phyloP scores from a whole-genome alignment of 805 yeast species.

The Hanseniaspora guilliermondii region DNA sequence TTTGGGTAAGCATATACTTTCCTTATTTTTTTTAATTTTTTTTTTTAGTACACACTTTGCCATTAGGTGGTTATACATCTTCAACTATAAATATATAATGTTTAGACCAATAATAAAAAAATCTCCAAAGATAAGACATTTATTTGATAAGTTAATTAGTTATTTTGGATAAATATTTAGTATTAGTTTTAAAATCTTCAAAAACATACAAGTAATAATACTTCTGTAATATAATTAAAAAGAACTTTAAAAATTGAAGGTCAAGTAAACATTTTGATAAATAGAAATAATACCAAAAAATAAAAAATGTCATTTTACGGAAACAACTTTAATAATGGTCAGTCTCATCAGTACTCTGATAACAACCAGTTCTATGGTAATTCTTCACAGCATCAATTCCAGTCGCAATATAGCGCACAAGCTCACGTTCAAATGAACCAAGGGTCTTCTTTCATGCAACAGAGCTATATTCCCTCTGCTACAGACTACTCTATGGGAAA shows the following conservation, averaged over 20 bases:
- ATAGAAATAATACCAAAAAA: not conserved
- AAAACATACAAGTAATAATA: too few relatives aligned
- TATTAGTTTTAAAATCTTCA: too few relatives aligned
- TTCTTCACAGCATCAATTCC: not conserved
- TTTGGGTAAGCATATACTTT: too few relatives aligned
- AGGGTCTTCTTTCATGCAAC: constrained; percentile 7
- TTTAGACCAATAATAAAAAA: too few relatives aligned
- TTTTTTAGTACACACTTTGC: too few relatives aligned
- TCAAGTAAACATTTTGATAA: not conserved
- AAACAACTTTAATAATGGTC: not conserved
- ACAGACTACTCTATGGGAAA: constrained; percentile 15
- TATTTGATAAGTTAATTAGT: too few relatives aligned
- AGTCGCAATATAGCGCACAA: not conserved
- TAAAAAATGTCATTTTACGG: constrained; percentile 5
- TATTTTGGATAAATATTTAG: too few relatives aligned
- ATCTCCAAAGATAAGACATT: too few relatives aligned
- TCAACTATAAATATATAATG: too few relatives aligned
- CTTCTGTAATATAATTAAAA: too few relatives aligned
- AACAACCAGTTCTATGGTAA: constrained; percentile 2
- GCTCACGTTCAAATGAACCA: constrained; percentile 1
- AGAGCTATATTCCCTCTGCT: constrained; percentile 16
- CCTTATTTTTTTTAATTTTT: too few relatives aligned
- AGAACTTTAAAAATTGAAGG: not conserved
- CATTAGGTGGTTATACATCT: too few relatives aligned
- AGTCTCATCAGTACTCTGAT: not conserved